Percentiles rank a stretch among this genome's conserved stretches.
phyloP scores from a whole-genome alignment of 2,329 filamentous ascomycete genomes.

The Mollisia scopiformis region DNA sequence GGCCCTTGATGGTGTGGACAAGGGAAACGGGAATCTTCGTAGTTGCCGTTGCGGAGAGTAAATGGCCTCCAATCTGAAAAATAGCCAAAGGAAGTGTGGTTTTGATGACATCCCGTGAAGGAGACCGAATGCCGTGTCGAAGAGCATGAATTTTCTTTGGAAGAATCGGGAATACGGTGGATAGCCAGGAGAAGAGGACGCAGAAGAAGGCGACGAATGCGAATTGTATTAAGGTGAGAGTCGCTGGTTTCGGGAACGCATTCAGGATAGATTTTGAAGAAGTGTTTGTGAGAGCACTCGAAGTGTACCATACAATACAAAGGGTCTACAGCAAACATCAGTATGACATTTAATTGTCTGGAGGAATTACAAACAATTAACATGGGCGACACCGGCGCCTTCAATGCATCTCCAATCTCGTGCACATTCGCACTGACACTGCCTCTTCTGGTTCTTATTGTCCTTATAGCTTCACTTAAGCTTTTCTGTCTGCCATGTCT shows the following conservation, averaged over 20 bases:
- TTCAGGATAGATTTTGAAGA: conserved; percentile 97
- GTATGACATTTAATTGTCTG: conserved; percentile 23
- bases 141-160: conserved; percentile 76
- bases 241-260: conserved; percentile 86
- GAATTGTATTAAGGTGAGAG: conserved; percentile 91
- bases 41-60: conserved; percentile 91
- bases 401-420: conserved; percentile 88
- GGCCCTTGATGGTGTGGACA: conserved; percentile 97
- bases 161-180: conserved; percentile 71
- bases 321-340: conserved; percentile 61
- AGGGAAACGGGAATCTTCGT: conserved; percentile 94
- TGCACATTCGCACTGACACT: conserved; percentile 93
- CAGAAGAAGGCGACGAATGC: conserved; percentile 90
- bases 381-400: conserved; percentile 84
- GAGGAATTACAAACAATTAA: conserved; percentile 69
- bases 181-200: conserved; percentile 75
- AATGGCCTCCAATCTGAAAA: conserved; percentile 93
- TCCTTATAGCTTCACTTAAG: conserved; percentile 83
- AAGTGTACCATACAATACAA: conserved; percentile 91
- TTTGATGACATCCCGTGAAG: conserved; percentile 78
- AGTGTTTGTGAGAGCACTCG: conserved; percentile 94
- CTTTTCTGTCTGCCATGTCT: conserved; percentile 80
- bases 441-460: conserved; percentile 76
- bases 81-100: conserved; percentile 89
- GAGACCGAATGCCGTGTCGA: conserved; percentile 80